Evolutionary conservation across 176 grass and related monocot genomes (phyloP), one percentile per base, ranked within the genome.

Genomic region (Juncus inflexus): DNA sequence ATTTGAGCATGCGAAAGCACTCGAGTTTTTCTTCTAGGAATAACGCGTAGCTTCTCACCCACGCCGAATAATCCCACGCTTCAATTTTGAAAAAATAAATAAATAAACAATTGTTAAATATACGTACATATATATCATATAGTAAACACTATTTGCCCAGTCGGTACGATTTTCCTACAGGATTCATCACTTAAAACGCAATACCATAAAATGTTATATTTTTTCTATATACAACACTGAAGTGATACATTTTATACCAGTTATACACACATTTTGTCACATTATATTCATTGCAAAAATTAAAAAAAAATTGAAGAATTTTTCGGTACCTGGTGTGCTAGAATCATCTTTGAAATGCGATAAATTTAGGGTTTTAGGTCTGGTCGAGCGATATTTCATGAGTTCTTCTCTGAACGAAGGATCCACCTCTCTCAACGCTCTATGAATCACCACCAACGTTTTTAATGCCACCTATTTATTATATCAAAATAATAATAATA

Each of bases 11-110:
- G 69, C 77, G 76, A 88, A 85, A 86, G 67, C 87, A 91, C 47
- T 97, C 92, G 6, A 97, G 79, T 3, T 87, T 62, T 79, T 97
- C 92, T 53, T 97, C 85, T 10, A 97, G 77, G 63, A 89, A 97
- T 19, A 86, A 67, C 1, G 87, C 85, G 56, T 97, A 97, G 2
- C 83, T 79, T 67, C 87, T 87, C 42, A 91, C 80, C 92, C 92
- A 97, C 47, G 82, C 66, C 9, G 92, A 97, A 70, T 78, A 97
- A 79, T 97, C 85, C 87, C 87, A 97, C 64, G 92, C 92, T 97
- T 71, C 53, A 36, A 15, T 35, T 71, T 70, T 14, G 28, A 12
- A 65, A 54, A 12, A 56, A 42, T 42, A 13, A 12, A 42, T 15
- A 1, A 70, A 58, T 3, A 70, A n/a, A n/a, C n/a, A n/a, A n/a